These are phyloP conservation scores for Cytospora mali DNA, from an alignment of 2,329 filamentous ascomycete species.

Conservation along the genomic window DNA sequence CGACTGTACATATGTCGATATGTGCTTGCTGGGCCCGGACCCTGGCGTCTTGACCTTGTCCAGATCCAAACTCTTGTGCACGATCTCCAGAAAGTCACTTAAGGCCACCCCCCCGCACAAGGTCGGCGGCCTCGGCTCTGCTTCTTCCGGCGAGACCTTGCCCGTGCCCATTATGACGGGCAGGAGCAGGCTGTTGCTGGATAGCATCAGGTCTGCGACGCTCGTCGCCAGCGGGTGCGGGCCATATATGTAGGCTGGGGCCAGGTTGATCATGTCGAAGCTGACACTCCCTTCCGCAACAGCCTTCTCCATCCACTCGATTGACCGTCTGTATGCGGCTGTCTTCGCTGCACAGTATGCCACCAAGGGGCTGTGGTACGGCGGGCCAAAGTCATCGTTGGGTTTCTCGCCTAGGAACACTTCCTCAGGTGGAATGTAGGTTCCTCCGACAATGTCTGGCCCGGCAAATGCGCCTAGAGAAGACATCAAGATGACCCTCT, in stretches of 20 bases:
- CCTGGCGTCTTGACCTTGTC: conserved; percentile 21
- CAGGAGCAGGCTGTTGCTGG: conserved; percentile 25
- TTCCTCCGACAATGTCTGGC: conserved; percentile 12
- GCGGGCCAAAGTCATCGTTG: conserved; percentile 25
- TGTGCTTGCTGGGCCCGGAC: conserved; percentile 17
- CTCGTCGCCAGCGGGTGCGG: conserved; percentile 23
- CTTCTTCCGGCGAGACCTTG: not conserved
- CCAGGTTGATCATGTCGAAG: conserved; percentile 29
- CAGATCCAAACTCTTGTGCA: conserved; percentile 22
- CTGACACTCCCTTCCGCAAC: conserved; percentile 16
- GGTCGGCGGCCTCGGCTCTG: not conserved
- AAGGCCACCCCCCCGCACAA: conserved; percentile 2
- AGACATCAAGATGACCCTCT: conserved; percentile 29
- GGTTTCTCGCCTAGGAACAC: conserved; percentile 3
- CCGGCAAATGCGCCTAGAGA: conserved; percentile 19
- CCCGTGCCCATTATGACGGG: conserved; percentile 6
- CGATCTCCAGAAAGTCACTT: conserved; percentile 19
- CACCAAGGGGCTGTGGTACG: conserved; percentile 16
- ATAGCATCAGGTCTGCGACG: conserved; percentile 13
- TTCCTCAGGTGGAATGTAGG: conserved; percentile 18
- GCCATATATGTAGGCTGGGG: conserved; percentile 23
- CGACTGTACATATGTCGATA: conserved; percentile 18
- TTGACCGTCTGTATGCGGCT: conserved; percentile 16
- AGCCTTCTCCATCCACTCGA: conserved; percentile 27
- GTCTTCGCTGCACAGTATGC: conserved; percentile 29